Evolutionary conservation across 1,284 basidiomycete genomes (phyloP).

Genomic region (Puccinia triticina): DNA sequence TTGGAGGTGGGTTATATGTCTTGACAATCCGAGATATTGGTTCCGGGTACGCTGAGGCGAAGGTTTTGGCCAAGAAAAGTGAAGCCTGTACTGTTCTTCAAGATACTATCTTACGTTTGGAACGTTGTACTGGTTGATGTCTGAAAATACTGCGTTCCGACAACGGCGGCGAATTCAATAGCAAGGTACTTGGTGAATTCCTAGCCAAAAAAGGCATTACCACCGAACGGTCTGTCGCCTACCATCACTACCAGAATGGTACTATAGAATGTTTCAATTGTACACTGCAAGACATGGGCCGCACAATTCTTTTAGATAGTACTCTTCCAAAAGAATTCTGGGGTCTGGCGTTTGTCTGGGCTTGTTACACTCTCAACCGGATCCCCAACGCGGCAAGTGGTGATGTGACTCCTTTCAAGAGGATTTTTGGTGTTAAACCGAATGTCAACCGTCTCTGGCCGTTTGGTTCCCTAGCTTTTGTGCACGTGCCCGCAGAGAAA

Average conservation of each 20-base stretch:
- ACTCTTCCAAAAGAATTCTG: constrained; percentile 41
- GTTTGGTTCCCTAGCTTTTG: neutral
- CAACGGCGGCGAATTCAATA: too few species aligned
- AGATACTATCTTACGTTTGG: neutral
- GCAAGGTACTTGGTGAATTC: too few species aligned
- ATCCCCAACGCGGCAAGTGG: neutral
- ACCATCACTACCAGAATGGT: too few species aligned
- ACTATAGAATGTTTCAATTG: too few species aligned
- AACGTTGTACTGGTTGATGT: neutral
- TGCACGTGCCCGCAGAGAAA: neutral
- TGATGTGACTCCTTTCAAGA: neutral
- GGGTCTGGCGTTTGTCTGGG: neutral
- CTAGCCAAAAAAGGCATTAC: too few species aligned
- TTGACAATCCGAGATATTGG: constrained; percentile 13
- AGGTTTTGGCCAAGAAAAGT: neutral
- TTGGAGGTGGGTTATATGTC: neutral
- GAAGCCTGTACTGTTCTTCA: too few species aligned
- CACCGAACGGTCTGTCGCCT: too few species aligned
- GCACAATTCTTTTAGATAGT: neutral
- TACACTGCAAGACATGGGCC: too few species aligned
- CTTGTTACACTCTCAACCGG: neutral
- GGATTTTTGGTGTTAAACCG: neutral
- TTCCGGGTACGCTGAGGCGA: neutral
- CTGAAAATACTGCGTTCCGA: neutral
- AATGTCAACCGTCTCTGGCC: neutral